A percentile compares a stretch with the other conserved stretches of the same genome.
Evolutionary conservation across 495 filamentous ascomycete species (phyloP).

Genomic region (Aspergillus cristatus): DNA sequence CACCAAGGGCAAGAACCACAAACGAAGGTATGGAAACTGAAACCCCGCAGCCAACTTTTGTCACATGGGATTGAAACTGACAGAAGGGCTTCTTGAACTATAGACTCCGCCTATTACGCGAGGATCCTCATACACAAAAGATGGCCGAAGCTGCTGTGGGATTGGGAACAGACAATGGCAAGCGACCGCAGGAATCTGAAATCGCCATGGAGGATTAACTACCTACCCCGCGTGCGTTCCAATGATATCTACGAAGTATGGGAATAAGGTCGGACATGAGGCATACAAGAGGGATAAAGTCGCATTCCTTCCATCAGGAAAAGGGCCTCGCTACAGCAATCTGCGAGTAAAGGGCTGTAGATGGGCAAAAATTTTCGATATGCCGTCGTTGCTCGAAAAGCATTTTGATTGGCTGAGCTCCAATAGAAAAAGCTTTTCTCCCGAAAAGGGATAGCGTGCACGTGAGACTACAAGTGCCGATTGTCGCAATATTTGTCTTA

Average conservation of each 20-base stretch:
- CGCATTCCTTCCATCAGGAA: neutral
- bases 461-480: slow-evolving; percentile 27
- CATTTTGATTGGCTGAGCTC: slow-evolving; percentile 10
- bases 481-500: slow-evolving; percentile 14
- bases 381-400: slow-evolving; percentile 8
- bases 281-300: neutral
- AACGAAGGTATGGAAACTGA: slow-evolving; percentile 68
- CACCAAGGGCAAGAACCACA: slow-evolving; percentile 81
- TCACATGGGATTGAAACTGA: slow-evolving; percentile 2
- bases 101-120: slow-evolving; percentile 65
- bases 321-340: neutral
- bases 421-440: slow-evolving; percentile 7
- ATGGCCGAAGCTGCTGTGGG: slow-evolving; percentile 76
- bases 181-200: slow-evolving; percentile 18
- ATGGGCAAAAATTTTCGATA: slow-evolving; percentile 5
- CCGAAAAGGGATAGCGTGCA: slow-evolving; percentile 10
- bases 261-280: too few species aligned
- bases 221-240: neutral
- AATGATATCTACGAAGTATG: neutral
- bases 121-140: slow-evolving; percentile 78
- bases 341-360: neutral
- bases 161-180: slow-evolving; percentile 55
- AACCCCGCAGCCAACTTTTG: neutral
- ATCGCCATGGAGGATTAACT: slow-evolving; percentile 30
- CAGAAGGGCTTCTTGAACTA: neutral